Evolutionary conservation across 768 basidiomycete genomes (phyloP).

Genomic region (Boletus reticulatus): DNA sequence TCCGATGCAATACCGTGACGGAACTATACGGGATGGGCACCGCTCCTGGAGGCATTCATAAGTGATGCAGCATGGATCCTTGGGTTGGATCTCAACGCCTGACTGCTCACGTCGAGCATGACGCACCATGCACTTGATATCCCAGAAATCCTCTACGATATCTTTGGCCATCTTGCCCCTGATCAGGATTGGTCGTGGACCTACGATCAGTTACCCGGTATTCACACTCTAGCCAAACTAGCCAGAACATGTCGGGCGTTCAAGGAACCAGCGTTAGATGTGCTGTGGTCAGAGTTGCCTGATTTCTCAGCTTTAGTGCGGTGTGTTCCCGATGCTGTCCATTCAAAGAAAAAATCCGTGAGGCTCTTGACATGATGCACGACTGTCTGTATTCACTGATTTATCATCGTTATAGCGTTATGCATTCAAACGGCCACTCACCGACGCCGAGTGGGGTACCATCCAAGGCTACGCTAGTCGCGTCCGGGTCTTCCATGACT

Average conservation of each 20-base stretch:
- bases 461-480: background rate
- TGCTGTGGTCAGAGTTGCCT: conserved; percentile 8
- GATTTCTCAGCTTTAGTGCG: background rate
- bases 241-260: conserved; percentile 1
- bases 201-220: background rate
- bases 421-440: background rate
- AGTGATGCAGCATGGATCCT: background rate
- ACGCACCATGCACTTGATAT: background rate
- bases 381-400: too few relatives aligned
- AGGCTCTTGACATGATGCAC: background rate
- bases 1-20: background rate
- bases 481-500: conserved; percentile 4
- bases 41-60: background rate
- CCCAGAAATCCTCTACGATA: conserved; percentile 1
- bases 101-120: background rate
- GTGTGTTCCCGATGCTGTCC: background rate
- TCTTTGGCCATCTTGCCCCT: conserved; percentile 1
- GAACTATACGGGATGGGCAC: background rate
- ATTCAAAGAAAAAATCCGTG: background rate
- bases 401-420: background rate
- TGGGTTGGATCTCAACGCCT: background rate
- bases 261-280: conserved; percentile 11
- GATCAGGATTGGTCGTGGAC: background rate
- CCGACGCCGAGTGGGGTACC: background rate
- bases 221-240: background rate